Evolutionary conservation across 2,329 filamentous ascomycete species (phyloP), one percentile per base, ranked within the genome.

Genomic region (Tolypocladium guangdongense): DNA sequence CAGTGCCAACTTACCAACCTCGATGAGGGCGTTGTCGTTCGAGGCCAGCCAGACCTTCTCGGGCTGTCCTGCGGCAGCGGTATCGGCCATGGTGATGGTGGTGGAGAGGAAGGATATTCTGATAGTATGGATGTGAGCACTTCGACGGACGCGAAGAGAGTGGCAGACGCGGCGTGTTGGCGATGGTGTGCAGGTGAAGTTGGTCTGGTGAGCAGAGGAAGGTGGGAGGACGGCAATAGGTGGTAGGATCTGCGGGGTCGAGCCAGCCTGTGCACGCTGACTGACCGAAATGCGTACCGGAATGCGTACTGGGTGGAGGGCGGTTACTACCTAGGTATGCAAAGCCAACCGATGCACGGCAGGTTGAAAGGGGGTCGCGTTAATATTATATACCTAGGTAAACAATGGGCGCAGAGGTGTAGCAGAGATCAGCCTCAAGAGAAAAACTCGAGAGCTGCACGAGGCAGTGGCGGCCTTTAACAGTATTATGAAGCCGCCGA

Each of bases 1-100:
- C 35, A 20, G 45, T 49, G 53, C 30, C 24, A 52, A 71, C 75
- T 59, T 71, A 76, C 74, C 71, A 52, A 78, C 72, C 59, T 71
- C 68, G 51, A 81, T 73, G 32, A 65, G 62, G 47, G 71, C 70
- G 54, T 63, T 67, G 58, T 82, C 78, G 61, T 79, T 80, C 71
- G 76, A 79, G 60, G 69, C 64, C 33, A 82, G 65, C 63, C 69
- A 74, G 60, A 81, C 66, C 68, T 74, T 77, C 52, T 71, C 45
- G 38, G 45, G 32, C 48, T 52, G 54, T 22, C 48, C 39, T 11
- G 54, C 32, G 41, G 35, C 32, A 16, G 54, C 35, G 47, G 43
- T 36, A 18, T 52, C 54, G 35, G 54, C 47, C 54, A 55, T 55
- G 16, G 22, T 20, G 27, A 47, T 12, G 27, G 27, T 18, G 41